Base-by-base conservation (phyloP, 106 monocot species). In the Hemerocallis citrina region DNA sequence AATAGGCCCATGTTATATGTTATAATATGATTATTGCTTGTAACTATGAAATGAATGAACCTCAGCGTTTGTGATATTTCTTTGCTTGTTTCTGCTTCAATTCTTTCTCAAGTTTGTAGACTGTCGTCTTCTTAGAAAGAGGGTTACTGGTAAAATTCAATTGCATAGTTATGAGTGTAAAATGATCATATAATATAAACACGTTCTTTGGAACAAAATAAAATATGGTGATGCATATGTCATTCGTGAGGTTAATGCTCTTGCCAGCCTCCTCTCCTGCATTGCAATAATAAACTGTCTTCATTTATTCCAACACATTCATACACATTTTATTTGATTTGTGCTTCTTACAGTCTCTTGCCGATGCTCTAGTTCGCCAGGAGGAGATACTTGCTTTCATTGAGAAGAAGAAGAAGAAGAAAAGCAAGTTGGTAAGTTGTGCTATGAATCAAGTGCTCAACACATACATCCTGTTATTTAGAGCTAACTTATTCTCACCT, bases 351-450 rank as follows among this genome's bases (percentile, higher is more conserved):
- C 68, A 87, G 88, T 70, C 68, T 74, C 70, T 88, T 12, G 83
- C 83, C 52, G 79, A 79, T 23, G 48, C 79, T 55, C 12, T 79
- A n/a, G 45, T 11, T 12, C 69, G 64, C 12, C 88, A 88, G 34
- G 63, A 63, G 30, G 88, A 88, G 73, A 46, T 88, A 55, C 67
- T 83, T 57, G 79, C 83, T 43, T 83, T 83, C 55, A 52, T 88
- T 48, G 88, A 83, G 34, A 81, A 81, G 57, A 88, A 83, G 67
- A 88, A 88, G 46, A 87, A 82, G 35, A 86, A 72, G 65, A 88
- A 83, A 69, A 82, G 40, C 33, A 74, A 59, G 63, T 33, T 86
- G 71, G 88, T 88, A 68, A 74, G 74, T 47, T 23, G 22, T 19
- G 27, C 38, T n/a, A n/a, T n/a, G n/a, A n/a, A n/a, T n/a, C n/a